A percentile compares a stretch with the other conserved stretches of the same genome.
Evolutionary conservation across 2,329 filamentous ascomycete species (phyloP).

Genomic region (Pseudogymnoascus sp.): DNA sequence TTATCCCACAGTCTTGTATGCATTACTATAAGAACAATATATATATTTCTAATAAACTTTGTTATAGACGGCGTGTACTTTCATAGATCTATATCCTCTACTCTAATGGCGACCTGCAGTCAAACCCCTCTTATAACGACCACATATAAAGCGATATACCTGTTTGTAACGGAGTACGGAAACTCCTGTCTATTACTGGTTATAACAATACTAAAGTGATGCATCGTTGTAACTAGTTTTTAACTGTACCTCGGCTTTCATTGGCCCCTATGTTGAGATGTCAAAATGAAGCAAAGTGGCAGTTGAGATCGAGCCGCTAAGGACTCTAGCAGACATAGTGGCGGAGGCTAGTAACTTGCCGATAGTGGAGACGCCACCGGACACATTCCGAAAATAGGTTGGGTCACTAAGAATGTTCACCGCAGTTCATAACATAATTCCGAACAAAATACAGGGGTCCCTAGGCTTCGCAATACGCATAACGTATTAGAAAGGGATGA

Average conservation of each 20-base stretch:
- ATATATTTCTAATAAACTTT: neutral
- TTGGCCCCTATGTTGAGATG: neutral
- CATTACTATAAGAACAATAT: neutral
- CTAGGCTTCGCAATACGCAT: neutral
- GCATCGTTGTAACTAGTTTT: neutral
- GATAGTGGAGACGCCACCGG: neutral
- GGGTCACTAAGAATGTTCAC: neutral
- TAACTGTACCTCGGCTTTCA: neutral
- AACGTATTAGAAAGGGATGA: neutral
- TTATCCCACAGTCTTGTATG: neutral
- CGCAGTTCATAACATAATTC: neutral
- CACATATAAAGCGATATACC: neutral
- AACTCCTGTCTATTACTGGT: neutral
- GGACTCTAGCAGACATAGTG: neutral
- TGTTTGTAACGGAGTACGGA: neutral
- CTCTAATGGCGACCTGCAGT: neutral
- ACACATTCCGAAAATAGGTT: neutral
- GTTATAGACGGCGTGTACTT: neutral
- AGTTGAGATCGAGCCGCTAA: neutral
- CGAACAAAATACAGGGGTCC: neutral
- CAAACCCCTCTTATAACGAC: neutral
- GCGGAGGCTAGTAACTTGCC: neutral
- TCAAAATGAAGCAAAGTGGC: neutral
- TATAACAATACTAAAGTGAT: neutral
- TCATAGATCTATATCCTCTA: neutral